Base-by-base conservation (phyloP, 1,139 yeast species). In the Zygosaccharomyces sapae region DNA sequence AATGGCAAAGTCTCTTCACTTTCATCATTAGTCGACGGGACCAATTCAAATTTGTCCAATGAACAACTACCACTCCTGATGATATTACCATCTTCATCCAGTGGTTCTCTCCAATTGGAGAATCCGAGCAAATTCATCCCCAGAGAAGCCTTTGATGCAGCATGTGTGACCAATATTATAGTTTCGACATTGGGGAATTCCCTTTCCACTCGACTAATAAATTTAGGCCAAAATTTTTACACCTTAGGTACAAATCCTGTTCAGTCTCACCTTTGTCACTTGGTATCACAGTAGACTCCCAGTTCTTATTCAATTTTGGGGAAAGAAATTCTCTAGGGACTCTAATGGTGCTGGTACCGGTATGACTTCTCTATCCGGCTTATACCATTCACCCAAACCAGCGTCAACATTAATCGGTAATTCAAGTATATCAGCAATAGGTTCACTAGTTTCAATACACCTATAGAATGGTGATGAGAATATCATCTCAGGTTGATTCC, bases 401-500 rank as follows among this genome's bases (percentile, higher is more conserved):
- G 81, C 67, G 58, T 87, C 95, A 7, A 83, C 66, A 33, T 70
- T 73, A 10, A 86, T 75, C n/a, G 80, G 79, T 31, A 82, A 61
- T 9, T 72, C 78, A 20, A 84, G 67, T 41, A 67, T 65, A 33
- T 75, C 71, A 1, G 90, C 80, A n/a, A 81, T 70, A 2, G 90
- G 86, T 39, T 78, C 75, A 2, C 85, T 77, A 0, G 97, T 89
- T 64, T 92, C 90, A n/a, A 90, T 72, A 65, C 97, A 92, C 51
- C 97, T 71, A 65, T 87, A 89, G 65, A 88, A 90, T 0, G 97
- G 97, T 2, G 96, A 87, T 1, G 83, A 71, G 56, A 84, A 71
- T 20, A 87, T 75, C 43, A 81, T 70, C 51, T 82, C 80, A 1
- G 90, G 86, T 46, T 71, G 74, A 20, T 80, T 77, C 3, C 70